phyloP scores from a whole-genome alignment of 768 basidiomycete species.

The Mycena olivaceomarginata region DNA sequence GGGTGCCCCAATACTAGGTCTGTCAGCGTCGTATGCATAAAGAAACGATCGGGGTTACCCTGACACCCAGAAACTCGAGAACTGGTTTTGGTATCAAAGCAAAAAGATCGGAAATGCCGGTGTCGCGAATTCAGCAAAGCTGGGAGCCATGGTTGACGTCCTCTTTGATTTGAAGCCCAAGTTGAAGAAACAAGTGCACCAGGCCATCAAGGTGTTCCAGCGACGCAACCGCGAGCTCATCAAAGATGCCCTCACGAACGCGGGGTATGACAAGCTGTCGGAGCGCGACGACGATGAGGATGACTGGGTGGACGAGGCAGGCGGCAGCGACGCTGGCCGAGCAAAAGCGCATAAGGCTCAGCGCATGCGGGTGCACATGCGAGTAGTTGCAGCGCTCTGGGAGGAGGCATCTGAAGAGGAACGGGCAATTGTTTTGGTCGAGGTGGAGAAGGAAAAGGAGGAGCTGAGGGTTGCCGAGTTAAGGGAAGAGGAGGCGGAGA shows the following conservation, averaged over 20 bases:
- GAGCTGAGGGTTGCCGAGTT: not conserved
- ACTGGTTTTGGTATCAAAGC: slow-evolving; percentile 16
- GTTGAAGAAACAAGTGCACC: slow-evolving; percentile 3
- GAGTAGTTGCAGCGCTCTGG: not conserved
- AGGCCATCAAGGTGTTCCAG: slow-evolving; percentile 29
- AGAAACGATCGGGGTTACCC: no score
- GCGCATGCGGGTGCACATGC: slow-evolving; percentile 11
- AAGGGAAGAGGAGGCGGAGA: not conserved
- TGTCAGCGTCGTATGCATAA: no score
- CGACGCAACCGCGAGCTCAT: not conserved
- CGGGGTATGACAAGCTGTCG: slow-evolving; percentile 2
- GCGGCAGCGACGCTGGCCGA: not conserved
- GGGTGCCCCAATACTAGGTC: no score
- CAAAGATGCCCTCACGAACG: not conserved
- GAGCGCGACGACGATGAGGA: not conserved
- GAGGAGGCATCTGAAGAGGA: slow-evolving; percentile 7
- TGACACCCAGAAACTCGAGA: slow-evolving; percentile 1
- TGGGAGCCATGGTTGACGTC: not conserved
- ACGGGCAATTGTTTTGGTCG: not conserved
- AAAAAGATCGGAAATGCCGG: slow-evolving; percentile 3
- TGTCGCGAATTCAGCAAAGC: no score
- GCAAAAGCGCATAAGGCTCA: not conserved
- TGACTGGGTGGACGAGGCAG: not conserved
- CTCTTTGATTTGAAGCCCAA: slow-evolving; percentile 11
- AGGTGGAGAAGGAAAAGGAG: slow-evolving; percentile 12